Percentiles rank a stretch among this genome's conserved stretches.
Conservation (phyloP, 495 filamentous ascomycete species). For the Neurospora sp. region DNA sequence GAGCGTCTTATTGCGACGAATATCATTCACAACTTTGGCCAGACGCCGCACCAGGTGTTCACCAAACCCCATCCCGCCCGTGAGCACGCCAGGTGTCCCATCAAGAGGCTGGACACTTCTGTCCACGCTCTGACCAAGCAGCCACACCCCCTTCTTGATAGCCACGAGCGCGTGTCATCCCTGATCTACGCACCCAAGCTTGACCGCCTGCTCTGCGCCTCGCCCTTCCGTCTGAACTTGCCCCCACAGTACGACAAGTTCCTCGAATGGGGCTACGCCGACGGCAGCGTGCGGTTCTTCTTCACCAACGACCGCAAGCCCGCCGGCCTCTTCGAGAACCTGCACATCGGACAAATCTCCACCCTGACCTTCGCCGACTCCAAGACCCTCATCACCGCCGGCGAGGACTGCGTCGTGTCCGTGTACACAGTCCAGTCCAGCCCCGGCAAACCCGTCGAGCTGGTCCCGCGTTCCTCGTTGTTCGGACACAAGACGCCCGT, state of each 20-base stretch:
- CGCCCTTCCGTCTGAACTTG: slow-evolving; percentile 73
- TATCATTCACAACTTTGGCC: slow-evolving; percentile 97
- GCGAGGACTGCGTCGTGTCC: slow-evolving; percentile 81
- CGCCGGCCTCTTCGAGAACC: slow-evolving; percentile 81
- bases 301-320: slow-evolving; percentile 47
- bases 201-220: slow-evolving; percentile 77
- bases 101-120: slow-evolving; percentile 64
- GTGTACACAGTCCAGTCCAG: slow-evolving; percentile 58
- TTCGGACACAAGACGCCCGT: slow-evolving; percentile 85
- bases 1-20: slow-evolving; percentile 80
- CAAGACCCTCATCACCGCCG: slow-evolving; percentile 79
- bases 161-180: slow-evolving; percentile 66
- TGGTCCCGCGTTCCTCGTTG: slow-evolving; percentile 68
- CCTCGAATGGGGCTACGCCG: slow-evolving; percentile 92
- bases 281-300: slow-evolving; percentile 87
- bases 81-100: slow-evolving; percentile 53
- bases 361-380: slow-evolving; percentile 77
- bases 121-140: slow-evolving; percentile 69
- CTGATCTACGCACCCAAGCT: slow-evolving; percentile 69
- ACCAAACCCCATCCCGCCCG: slow-evolving; percentile 63
- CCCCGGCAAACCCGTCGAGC: slow-evolving; percentile 57
- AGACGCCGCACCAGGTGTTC: slow-evolving; percentile 94
- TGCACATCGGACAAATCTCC: slow-evolving; percentile 81
- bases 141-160: slow-evolving; percentile 74
- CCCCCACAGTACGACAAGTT: slow-evolving; percentile 82